Percentiles rank a stretch among this genome's conserved stretches.
Conservation (phyloP, 2,329 filamentous ascomycete genomes). For the Beauveria pseudobassiana region DNA sequence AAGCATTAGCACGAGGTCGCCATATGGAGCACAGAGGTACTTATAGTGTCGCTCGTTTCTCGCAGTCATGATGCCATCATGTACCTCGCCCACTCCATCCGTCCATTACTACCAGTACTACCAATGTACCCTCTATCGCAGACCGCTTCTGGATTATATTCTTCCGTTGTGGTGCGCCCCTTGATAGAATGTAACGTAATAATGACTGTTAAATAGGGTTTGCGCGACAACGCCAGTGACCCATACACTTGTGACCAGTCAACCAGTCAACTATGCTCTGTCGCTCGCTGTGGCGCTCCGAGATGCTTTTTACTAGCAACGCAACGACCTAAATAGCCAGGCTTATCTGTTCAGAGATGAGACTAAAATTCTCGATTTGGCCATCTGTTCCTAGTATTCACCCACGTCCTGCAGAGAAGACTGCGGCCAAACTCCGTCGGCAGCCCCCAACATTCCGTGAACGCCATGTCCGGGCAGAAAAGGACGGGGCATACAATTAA, state of each 20-base stretch:
- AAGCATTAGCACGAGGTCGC: background rate
- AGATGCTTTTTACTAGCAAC: background rate
- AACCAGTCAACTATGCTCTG: background rate
- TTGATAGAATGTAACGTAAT: background rate
- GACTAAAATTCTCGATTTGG: background rate
- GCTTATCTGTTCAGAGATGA: background rate
- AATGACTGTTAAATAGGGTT: constrained; percentile 8
- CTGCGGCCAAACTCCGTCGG: too few relatives aligned
- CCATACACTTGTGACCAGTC: background rate
- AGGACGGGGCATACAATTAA: background rate
- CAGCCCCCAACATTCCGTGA: background rate
- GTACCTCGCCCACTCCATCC: background rate
- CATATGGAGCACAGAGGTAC: background rate
- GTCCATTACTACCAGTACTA: background rate
- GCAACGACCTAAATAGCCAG: background rate
- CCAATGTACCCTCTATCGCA: background rate
- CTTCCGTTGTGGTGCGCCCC: background rate
- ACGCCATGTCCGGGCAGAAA: background rate
- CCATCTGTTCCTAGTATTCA: background rate
- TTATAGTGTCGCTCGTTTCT: background rate
- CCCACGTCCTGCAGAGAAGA: background rate
- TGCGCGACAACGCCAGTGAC: constrained; percentile 4
- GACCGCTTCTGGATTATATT: background rate
- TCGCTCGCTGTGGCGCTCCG: background rate
- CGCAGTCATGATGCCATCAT: constrained; percentile 7